A percentile compares a stretch with the other conserved stretches of the same genome.
These are phyloP conservation scores for Magnusiomyces magnusii DNA, from an alignment of 1,139 yeast species.

Conservation along the genomic window DNA sequence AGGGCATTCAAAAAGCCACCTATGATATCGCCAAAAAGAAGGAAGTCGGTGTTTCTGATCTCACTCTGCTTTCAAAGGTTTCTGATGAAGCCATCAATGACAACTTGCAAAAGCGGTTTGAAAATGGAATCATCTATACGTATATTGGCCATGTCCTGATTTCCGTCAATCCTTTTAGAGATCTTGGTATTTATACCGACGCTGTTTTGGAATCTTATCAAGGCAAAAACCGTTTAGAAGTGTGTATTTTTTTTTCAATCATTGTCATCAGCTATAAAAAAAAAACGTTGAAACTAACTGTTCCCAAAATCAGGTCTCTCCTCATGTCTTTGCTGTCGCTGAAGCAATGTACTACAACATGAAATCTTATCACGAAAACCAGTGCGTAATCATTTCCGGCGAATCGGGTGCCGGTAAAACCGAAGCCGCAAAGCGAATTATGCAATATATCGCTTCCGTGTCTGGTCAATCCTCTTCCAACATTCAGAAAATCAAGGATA, in stretches of 20 bases:
- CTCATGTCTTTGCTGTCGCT: conserved; percentile 97
- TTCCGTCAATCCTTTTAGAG: conserved; percentile 95
- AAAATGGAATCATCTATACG: conserved; percentile 74
- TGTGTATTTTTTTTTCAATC: conserved; percentile 12
- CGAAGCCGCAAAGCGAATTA: conserved; percentile 96
- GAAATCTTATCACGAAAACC: conserved; percentile 91
- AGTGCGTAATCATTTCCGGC: conserved; percentile 97
- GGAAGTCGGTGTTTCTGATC: conserved; percentile 95
- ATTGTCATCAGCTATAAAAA: not conserved
- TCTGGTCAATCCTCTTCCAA: conserved; percentile 51
- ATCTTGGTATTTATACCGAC: conserved; percentile 87
- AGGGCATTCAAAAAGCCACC: conserved; percentile 75
- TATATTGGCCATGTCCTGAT: conserved; percentile 44
- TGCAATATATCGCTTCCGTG: conserved; percentile 96
- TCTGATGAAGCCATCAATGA: conserved; percentile 92
- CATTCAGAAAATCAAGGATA: conserved; percentile 84
- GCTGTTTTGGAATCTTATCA: conserved; percentile 66
- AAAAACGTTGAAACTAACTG: too few species aligned
- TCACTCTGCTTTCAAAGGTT: conserved; percentile 81
- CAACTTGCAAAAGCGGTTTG: conserved; percentile 79
- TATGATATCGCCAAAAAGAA: conserved; percentile 84
- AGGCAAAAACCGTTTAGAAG: conserved; percentile 91
- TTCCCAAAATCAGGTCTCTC: conserved; percentile 67
- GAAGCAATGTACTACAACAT: conserved; percentile 94
- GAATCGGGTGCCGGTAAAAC: conserved; percentile 99